Evolutionary conservation across 164 flowering plant genomes (phyloP).

Genomic region (Stephania cephalantha): DNA sequence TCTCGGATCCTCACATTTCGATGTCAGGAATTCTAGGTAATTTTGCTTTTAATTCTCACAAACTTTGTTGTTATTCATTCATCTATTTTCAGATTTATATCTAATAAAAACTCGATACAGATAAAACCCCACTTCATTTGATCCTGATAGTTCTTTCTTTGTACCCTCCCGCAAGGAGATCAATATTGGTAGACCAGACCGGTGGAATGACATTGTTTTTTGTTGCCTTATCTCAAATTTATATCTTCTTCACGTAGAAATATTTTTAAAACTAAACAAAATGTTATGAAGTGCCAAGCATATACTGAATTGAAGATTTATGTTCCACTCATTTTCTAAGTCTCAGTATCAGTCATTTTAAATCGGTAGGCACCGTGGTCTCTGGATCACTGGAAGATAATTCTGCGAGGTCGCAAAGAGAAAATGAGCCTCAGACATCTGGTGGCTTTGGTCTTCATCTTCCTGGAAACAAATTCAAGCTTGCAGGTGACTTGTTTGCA

Average conservation of each 20-base stretch:
- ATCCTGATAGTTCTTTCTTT: too few species aligned
- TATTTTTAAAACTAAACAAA: too few species aligned
- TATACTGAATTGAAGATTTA: too few species aligned
- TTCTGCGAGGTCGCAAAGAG: slow-evolving; percentile 29
- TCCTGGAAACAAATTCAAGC: slow-evolving; percentile 34
- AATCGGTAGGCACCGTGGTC: slow-evolving; percentile 48
- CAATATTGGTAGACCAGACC: too few species aligned
- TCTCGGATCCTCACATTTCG: slow-evolving; percentile 71
- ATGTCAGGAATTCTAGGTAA: slow-evolving; percentile 68
- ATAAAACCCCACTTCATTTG: too few species aligned
- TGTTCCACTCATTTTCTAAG: background rate
- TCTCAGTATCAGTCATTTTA: background rate
- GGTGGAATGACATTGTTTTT: too few species aligned
- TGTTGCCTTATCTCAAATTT: too few species aligned
- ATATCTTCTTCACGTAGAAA: too few species aligned
- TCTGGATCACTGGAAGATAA: slow-evolving; percentile 53
- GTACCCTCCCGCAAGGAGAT: too few species aligned
- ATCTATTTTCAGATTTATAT: background rate
- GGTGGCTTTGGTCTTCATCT: slow-evolving; percentile 28
- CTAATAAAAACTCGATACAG: background rate
- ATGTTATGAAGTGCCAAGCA: too few species aligned
- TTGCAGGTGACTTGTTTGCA: slow-evolving; percentile 66
- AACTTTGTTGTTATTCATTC: background rate
- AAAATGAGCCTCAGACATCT: slow-evolving; percentile 21
- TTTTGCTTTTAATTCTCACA: slow-evolving; percentile 3